These are phyloP conservation scores for Rutstroemia sp. DNA, from an alignment of 2,329 filamentous ascomycete species.

Conservation along the genomic window DNA sequence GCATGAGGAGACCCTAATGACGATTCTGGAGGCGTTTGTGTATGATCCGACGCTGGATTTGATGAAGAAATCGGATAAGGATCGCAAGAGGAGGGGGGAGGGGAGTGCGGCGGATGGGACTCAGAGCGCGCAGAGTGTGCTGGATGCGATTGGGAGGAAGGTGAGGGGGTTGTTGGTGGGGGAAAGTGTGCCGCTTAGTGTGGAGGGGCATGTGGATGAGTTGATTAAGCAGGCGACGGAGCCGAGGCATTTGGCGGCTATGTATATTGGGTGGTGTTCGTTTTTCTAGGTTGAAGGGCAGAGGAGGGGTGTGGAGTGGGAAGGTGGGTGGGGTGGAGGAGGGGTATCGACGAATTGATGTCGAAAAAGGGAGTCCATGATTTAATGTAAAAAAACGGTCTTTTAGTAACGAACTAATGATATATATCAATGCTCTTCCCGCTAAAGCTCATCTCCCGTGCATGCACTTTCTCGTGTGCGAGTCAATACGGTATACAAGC, in stretches of 20 bases:
- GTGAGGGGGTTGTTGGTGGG: slow-evolving; percentile 75
- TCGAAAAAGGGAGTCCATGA: too few relatives aligned
- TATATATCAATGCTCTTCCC: too few relatives aligned
- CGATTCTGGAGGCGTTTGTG: slow-evolving; percentile 91
- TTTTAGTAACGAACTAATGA: too few relatives aligned
- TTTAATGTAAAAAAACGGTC: too few relatives aligned
- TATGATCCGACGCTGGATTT: slow-evolving; percentile 96
- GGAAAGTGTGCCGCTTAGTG: slow-evolving; percentile 86
- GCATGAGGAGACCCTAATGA: slow-evolving; percentile 95
- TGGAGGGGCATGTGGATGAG: slow-evolving; percentile 96
- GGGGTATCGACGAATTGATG: too few relatives aligned
- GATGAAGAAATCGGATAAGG: slow-evolving; percentile 58
- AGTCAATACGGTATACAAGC: too few relatives aligned
- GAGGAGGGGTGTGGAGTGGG: neutral
- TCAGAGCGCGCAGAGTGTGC: slow-evolving; percentile 68
- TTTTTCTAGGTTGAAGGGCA: slow-evolving; percentile 42
- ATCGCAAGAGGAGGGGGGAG: slow-evolving; percentile 23
- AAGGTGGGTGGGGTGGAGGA: too few relatives aligned
- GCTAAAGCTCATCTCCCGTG: too few relatives aligned
- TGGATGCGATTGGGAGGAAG: slow-evolving; percentile 84
- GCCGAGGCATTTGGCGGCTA: slow-evolving; percentile 70
- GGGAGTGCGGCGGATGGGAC: slow-evolving; percentile 39
- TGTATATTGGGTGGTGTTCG: slow-evolving; percentile 95
- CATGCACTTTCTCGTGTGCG: too few relatives aligned
- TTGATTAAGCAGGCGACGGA: slow-evolving; percentile 82